A percentile compares a stretch with the other conserved stretches of the same genome.
phyloP scores from a whole-genome alignment of 208 protist species.

The Trypanosoma avium region DNA sequence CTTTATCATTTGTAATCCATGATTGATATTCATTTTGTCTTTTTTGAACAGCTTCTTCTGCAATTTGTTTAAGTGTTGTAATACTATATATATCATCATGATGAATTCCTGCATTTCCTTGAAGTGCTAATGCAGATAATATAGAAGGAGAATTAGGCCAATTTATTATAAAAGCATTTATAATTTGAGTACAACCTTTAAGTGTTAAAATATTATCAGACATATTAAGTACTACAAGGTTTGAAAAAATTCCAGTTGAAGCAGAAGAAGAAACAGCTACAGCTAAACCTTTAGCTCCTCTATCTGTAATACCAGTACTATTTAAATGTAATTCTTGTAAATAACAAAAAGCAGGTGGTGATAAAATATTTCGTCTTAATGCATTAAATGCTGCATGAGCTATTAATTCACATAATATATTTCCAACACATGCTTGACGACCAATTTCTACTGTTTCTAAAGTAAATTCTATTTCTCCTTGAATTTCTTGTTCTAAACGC shows the following conservation, averaged over 20 bases:
- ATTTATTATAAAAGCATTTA: slow-evolving; percentile 48
- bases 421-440: slow-evolving; percentile 61
- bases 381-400: slow-evolving; percentile 70
- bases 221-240: slow-evolving; percentile 54
- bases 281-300: slow-evolving; percentile 47
- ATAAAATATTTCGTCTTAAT: slow-evolving; percentile 22
- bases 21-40: slow-evolving; percentile 19
- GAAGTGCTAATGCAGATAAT: slow-evolving; percentile 40
- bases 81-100: slow-evolving; percentile 16
- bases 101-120: slow-evolving; percentile 45
- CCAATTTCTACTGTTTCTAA: slow-evolving; percentile 33
- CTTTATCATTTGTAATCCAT: slow-evolving; percentile 3
- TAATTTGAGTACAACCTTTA: slow-evolving; percentile 46
- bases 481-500: slow-evolving; percentile 33
- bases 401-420: slow-evolving; percentile 62
- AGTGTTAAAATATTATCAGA: slow-evolving; percentile 62
- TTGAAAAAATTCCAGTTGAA: slow-evolving; percentile 45
- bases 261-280: slow-evolving; percentile 36
- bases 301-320: slow-evolving; percentile 62
- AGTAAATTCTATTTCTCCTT: slow-evolving; percentile 42
- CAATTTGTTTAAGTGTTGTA: slow-evolving; percentile 10
- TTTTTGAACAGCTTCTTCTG: slow-evolving; percentile 27
- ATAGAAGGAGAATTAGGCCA: slow-evolving; percentile 22
- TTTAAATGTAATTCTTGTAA: slow-evolving; percentile 63
- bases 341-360: slow-evolving; percentile 46